Conservation (phyloP, 768 basidiomycete species). For the Cystoderma amianthinum region DNA sequence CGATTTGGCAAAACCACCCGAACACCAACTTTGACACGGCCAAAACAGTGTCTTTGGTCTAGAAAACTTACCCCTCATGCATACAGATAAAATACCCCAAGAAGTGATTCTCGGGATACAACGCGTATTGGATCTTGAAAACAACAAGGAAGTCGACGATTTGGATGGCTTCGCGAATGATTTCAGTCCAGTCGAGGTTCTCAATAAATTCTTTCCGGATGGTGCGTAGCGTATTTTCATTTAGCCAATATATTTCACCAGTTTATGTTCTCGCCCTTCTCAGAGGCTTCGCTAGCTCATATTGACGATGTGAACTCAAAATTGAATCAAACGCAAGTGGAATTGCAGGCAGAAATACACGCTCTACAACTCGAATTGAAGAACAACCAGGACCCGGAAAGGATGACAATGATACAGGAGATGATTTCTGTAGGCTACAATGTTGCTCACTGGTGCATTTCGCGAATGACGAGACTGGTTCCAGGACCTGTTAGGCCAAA, state of each 20-base stretch:
- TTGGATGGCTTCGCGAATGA: slow-evolving; percentile 51
- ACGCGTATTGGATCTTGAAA: slow-evolving; percentile 53
- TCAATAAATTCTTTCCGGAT: slow-evolving; percentile 74
- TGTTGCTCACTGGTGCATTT: neutral
- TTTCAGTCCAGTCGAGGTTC: slow-evolving; percentile 48
- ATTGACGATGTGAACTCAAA: slow-evolving; percentile 65
- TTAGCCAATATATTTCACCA: slow-evolving; percentile 2
- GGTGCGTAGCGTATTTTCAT: slow-evolving; percentile 43
- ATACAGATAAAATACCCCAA: slow-evolving; percentile 48
- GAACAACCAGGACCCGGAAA: slow-evolving; percentile 76
- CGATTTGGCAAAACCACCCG: neutral
- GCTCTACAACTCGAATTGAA: slow-evolving; percentile 59
- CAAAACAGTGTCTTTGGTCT: neutral
- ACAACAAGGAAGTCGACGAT: slow-evolving; percentile 39
- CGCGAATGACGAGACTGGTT: slow-evolving; percentile 4
- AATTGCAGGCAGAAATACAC: slow-evolving; percentile 69
- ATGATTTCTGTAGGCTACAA: slow-evolving; percentile 80
- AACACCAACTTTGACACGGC: neutral
- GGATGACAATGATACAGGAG: slow-evolving; percentile 89
- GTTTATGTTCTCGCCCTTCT: slow-evolving; percentile 10
- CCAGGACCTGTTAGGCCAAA: slow-evolving; percentile 90
- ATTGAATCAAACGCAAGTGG: slow-evolving; percentile 61
- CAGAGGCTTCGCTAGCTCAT: slow-evolving; percentile 73
- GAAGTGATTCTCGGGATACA: slow-evolving; percentile 68
- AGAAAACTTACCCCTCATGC: slow-evolving; percentile 15